Percentiles rank a stretch among this genome's conserved stretches.
phyloP scores from a whole-genome alignment of 2,329 filamentous ascomycete species.

The Ampelomyces quisqualis region DNA sequence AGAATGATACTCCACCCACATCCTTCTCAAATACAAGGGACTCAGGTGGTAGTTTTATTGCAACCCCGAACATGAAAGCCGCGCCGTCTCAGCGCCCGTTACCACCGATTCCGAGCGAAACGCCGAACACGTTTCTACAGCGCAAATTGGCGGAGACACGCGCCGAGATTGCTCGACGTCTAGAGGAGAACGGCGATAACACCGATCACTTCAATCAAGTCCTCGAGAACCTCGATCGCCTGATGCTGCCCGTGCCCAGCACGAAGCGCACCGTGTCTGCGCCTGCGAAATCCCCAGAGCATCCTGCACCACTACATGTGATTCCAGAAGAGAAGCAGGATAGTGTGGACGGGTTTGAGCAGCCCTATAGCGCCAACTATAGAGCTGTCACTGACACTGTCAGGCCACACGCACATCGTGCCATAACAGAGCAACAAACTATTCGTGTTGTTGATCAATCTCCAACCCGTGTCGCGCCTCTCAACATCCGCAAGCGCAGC shows the following conservation, averaged over 20 bases:
- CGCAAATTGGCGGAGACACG: slow-evolving; percentile 61
- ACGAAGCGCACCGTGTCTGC: slow-evolving; percentile 52
- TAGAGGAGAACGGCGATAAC: slow-evolving; percentile 49
- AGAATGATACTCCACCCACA: slow-evolving; percentile 56
- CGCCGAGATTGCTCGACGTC: slow-evolving; percentile 56
- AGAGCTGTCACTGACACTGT: slow-evolving; percentile 49
- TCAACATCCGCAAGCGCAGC: slow-evolving; percentile 57
- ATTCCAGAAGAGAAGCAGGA: slow-evolving; percentile 55
- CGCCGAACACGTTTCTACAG: slow-evolving; percentile 55
- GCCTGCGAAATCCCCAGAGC: slow-evolving; percentile 37
- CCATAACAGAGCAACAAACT: slow-evolving; percentile 45
- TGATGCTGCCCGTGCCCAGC: slow-evolving; percentile 51
- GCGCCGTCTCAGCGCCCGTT: slow-evolving; percentile 47
- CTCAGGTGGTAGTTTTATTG: slow-evolving; percentile 33
- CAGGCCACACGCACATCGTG: slow-evolving; percentile 29
- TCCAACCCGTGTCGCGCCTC: slow-evolving; percentile 53
- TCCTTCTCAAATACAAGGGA: slow-evolving; percentile 47
- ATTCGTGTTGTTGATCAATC: slow-evolving; percentile 60
- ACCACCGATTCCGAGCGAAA: slow-evolving; percentile 49
- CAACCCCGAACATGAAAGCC: slow-evolving; percentile 29
- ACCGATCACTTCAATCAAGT: slow-evolving; percentile 59
- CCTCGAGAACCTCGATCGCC: slow-evolving; percentile 59
- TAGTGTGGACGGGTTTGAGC: slow-evolving; percentile 34
- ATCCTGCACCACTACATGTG: slow-evolving; percentile 46
- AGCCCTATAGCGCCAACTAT: slow-evolving; percentile 29